These are phyloP conservation scores for Boletus subparvulus DNA, from an alignment of 768 basidiomycete genomes.

Conservation along the genomic window DNA sequence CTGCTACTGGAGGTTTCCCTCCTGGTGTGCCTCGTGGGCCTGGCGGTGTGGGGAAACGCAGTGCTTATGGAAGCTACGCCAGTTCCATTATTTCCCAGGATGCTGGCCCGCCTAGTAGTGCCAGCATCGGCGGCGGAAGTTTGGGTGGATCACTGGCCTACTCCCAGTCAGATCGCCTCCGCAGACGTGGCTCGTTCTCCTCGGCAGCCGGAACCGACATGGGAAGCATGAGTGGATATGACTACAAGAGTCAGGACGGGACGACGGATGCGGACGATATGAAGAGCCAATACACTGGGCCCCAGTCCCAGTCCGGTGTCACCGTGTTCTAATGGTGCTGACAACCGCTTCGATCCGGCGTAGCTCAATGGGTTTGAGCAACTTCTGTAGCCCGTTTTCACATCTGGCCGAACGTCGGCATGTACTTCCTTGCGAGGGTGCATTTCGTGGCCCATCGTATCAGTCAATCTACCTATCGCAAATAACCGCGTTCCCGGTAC, in stretches of 20 bases:
- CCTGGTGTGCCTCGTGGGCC: constrained; percentile 60
- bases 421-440: constrained; percentile 9
- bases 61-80: constrained; percentile 77
- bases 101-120: constrained; percentile 57
- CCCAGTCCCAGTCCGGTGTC: constrained; percentile 81
- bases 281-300: constrained; percentile 85
- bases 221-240: constrained; percentile 71
- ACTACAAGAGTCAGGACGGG: constrained; percentile 92
- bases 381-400: constrained; percentile 1
- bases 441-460: constrained; percentile 6
- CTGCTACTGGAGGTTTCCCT: constrained; percentile 66
- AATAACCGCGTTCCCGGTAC: constrained; percentile 8
- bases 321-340: constrained; percentile 66
- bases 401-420: constrained; percentile 6
- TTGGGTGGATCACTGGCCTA: constrained; percentile 64
- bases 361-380: constrained; percentile 17
- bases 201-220: constrained; percentile 74
- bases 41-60: constrained; percentile 66
- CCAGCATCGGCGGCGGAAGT: constrained; percentile 58
- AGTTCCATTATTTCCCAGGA: constrained; percentile 94
- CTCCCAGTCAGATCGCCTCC: constrained; percentile 88
- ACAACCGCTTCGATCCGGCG: constrained; percentile 4
- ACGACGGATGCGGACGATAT: constrained; percentile 78
- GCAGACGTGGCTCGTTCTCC: constrained; percentile 73
- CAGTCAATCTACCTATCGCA: constrained; percentile 18